These are phyloP conservation scores for Litchi chinensis DNA, from an alignment of 345 rosid species.

Conservation along the genomic window DNA sequence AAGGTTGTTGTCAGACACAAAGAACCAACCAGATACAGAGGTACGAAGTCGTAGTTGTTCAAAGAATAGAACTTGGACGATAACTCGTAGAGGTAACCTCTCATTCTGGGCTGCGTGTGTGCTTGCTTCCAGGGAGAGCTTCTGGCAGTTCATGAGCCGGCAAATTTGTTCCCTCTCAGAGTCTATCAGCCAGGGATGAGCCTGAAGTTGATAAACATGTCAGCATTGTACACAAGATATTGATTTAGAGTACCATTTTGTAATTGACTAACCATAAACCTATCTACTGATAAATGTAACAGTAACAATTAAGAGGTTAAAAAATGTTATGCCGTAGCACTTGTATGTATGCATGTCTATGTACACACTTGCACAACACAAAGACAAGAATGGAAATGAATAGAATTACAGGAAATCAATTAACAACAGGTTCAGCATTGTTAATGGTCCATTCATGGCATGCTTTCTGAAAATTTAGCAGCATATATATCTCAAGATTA, in stretches of 20 bases:
- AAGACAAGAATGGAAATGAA: not conserved
- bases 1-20: slow-evolving; percentile 54
- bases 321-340: not conserved
- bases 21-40: slow-evolving; percentile 69
- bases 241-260: not conserved
- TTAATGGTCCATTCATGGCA: not conserved
- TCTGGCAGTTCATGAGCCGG: slow-evolving; percentile 83
- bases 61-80: slow-evolving; percentile 87
- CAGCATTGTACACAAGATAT: not conserved
- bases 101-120: slow-evolving; percentile 95
- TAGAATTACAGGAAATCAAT: not conserved
- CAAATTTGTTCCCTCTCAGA: slow-evolving; percentile 78
- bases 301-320: not conserved
- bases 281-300: not conserved
- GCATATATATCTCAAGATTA: not conserved
- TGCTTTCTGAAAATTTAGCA: not conserved
- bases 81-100: slow-evolving; percentile 82
- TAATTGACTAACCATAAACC: too few species aligned
- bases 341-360: not conserved
- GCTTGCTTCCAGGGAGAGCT: slow-evolving; percentile 87
- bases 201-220: slow-evolving; percentile 43
- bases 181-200: slow-evolving; percentile 89
- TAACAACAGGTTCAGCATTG: not conserved
- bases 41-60: slow-evolving; percentile 89
- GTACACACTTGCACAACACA: not conserved